phyloP scores from a whole-genome alignment of 345 rosid species.

The Brassica carinata region DNA sequence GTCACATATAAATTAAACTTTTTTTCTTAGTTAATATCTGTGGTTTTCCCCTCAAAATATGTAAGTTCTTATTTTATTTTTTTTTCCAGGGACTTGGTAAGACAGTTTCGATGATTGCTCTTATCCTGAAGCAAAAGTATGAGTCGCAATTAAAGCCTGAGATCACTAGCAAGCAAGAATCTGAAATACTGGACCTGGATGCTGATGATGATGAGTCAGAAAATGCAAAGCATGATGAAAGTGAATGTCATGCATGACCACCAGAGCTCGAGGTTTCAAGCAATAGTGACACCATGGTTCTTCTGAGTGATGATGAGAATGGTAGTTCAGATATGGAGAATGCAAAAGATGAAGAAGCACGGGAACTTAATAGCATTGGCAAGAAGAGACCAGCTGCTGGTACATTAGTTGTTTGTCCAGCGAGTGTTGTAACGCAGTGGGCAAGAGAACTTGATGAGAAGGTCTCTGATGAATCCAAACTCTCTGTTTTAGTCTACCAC shows the following conservation, averaged over 20 bases:
- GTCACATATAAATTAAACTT: slow-evolving; percentile 34
- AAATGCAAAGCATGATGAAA: no score
- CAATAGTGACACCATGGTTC: no score
- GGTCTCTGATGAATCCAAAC: slow-evolving; percentile 67
- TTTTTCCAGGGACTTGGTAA: slow-evolving; percentile 83
- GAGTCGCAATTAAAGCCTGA: slow-evolving; percentile 56
- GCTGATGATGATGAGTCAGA: no score
- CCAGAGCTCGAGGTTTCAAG: slow-evolving; percentile 19
- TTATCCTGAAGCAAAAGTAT: slow-evolving; percentile 63
- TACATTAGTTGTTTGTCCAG: slow-evolving; percentile 89
- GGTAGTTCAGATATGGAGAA: no score
- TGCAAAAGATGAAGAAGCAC: no score
- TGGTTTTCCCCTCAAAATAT: not conserved
- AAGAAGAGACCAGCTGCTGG: slow-evolving; percentile 48
- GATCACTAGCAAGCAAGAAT: slow-evolving; percentile 25
- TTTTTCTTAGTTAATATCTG: not conserved
- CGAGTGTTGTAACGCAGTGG: slow-evolving; percentile 72
- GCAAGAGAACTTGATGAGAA: slow-evolving; percentile 69
- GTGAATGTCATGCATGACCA: slow-evolving; percentile 19
- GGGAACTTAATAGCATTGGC: no score
- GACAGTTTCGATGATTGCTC: slow-evolving; percentile 87
- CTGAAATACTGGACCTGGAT: not conserved
- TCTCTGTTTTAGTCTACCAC: slow-evolving; percentile 69
- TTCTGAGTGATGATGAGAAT: no score
- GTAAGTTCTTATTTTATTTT: not conserved